Conservation (phyloP, 371 early-diverging fungal genomes). For the Zychaea mexicana region DNA sequence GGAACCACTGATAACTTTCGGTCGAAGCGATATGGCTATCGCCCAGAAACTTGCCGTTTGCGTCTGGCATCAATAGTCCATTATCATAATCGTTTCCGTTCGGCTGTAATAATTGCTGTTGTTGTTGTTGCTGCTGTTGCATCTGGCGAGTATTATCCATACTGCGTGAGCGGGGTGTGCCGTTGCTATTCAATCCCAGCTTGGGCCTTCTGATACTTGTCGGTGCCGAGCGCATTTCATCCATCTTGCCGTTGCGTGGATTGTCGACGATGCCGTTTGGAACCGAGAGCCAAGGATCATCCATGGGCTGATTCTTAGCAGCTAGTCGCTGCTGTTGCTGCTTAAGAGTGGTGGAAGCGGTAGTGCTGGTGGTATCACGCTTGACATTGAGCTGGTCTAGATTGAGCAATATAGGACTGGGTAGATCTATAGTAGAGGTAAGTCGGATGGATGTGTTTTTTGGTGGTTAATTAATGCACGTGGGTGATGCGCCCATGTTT, state of each 20-base stretch:
- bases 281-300: not conserved
- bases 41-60: conserved; percentile 10
- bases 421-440: conserved; percentile 13
- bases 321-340: not conserved
- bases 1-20: conserved; percentile 40
- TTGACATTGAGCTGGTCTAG: conserved; percentile 22
- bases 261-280: not conserved
- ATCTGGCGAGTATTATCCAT: not conserved
- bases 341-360: not conserved
- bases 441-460: not conserved
- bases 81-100: not conserved
- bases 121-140: conserved; percentile 2
- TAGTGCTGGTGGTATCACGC: conserved; percentile 5
- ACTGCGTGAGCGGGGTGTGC: conserved; percentile 2
- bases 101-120: too few relatives aligned
- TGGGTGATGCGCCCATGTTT: not conserved
- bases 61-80: not conserved
- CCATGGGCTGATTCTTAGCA: not conserved
- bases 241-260: not conserved
- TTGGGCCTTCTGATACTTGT: not conserved
- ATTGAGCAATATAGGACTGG: conserved; percentile 28
- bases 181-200: not conserved
- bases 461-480: conserved; percentile 4
- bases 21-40: conserved; percentile 3
- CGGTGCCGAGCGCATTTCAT: not conserved